Base-by-base conservation (phyloP, 257 asterid genomes). In the Parsonsia alboflavescens region DNA sequence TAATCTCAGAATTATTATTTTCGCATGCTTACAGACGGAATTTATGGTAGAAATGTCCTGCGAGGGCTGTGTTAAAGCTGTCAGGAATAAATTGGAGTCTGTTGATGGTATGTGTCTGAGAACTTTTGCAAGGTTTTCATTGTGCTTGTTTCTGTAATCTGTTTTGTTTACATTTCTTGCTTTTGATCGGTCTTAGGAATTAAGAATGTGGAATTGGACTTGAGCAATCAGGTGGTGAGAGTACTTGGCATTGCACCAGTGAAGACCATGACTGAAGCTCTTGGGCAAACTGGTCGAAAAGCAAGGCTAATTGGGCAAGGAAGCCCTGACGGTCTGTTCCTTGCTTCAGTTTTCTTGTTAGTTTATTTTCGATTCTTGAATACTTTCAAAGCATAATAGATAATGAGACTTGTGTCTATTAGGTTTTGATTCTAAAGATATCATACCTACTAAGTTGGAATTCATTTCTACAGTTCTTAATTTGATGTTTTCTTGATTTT, bases 241-340 rank as follows among this genome's bases (percentile, higher is more conserved):
- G 73, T 94, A 80, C 96, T 89, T 76, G 99, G 97, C 69, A 86
- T 83, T 78, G 87, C 97, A 11, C 96, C 93, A 24, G 92, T 92
- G 80, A 94, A 90, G 84, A 77, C 53, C 65, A 80, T 94, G 90
- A 85, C 90, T 39, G 97, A 94, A 82, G 97, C 97, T 57, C 79
- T 94, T 78, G 97, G 90, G 76, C 99, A 92, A 83, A 90, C 96
- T 17, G 99, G 99, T 74, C 88, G 92, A 46, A 94, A 90, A 77
- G 95, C 99, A 66, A 77, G 97, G 64, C 81, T 94, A 53, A 92
- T 94, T 78, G 99, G 99, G 71, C 99, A 94, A 81, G 99, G 99
- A 69, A 82, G 70, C 61, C 97, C 96, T 4, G 98, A 89, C 56
- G 98, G 98, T 94, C 57, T 15, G 74, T 61, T 61, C 42, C 44